Percentiles rank a stretch among this genome's conserved stretches.
phyloP scores from a whole-genome alignment of 2,329 filamentous ascomycete species.

The Microsporum ferrugineum region DNA sequence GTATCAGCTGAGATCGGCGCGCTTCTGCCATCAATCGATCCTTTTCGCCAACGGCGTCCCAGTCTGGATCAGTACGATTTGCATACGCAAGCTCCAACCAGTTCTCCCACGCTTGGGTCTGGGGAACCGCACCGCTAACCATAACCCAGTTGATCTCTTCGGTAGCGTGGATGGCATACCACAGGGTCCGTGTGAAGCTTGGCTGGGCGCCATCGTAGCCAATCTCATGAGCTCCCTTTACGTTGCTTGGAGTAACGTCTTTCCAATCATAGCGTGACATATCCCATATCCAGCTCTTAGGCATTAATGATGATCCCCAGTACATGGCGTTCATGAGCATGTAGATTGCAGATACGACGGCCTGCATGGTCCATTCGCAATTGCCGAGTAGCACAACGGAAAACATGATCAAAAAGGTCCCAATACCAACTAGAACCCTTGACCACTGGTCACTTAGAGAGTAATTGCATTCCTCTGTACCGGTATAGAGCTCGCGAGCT shows the following conservation, averaged over 20 bases:
- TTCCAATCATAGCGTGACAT: slow-evolving; percentile 40
- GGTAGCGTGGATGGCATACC: slow-evolving; percentile 49
- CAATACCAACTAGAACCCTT: slow-evolving; percentile 45
- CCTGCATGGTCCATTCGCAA: slow-evolving; percentile 50
- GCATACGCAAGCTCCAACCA: slow-evolving; percentile 37
- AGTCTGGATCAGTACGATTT: slow-evolving; percentile 11
- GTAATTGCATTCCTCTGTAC: slow-evolving; percentile 51
- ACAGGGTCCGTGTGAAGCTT: slow-evolving; percentile 47
- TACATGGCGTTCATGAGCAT: slow-evolving; percentile 50
- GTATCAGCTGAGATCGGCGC: neutral
- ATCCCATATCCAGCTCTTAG: slow-evolving; percentile 45
- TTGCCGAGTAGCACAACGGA: slow-evolving; percentile 52
- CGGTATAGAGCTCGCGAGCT: slow-evolving; percentile 51
- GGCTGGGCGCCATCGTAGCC: neutral
- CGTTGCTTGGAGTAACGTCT: slow-evolving; percentile 33
- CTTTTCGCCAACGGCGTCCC: slow-evolving; percentile 10
- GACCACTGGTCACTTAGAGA: slow-evolving; percentile 39
- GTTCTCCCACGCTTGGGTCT: slow-evolving; percentile 41
- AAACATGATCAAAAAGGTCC: slow-evolving; percentile 51
- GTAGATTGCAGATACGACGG: slow-evolving; percentile 47
- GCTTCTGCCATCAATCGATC: slow-evolving; percentile 6
- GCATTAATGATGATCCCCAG: slow-evolving; percentile 45
- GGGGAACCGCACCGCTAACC: slow-evolving; percentile 42
- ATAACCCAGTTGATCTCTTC: slow-evolving; percentile 43
- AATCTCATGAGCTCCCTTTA: slow-evolving; percentile 22